Evolutionary conservation across 2,329 filamentous ascomycete genomes (phyloP), one percentile per base, ranked within the genome.

Genomic region (Curvularia verruculosa): DNA sequence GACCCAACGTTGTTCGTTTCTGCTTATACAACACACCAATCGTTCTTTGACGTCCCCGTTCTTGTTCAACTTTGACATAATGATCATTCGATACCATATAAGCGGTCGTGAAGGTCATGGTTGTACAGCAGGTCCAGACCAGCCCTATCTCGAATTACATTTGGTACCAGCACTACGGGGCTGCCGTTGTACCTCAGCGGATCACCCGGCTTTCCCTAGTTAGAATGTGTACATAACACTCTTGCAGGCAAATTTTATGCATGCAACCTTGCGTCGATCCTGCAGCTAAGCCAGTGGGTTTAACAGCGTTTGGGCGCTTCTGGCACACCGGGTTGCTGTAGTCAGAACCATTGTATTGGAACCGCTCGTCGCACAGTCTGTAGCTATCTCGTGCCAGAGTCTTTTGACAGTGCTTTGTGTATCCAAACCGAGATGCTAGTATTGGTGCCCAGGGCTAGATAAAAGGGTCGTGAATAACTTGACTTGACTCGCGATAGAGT

Each of bases 111-210:
- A 13, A 21, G 34, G n/a, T 21, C 10, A 26, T 36, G 28, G 34
- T 19, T 3, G 53, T 56, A 36, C 41, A 40, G 39, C 41, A 36
- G 28, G 41, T 39, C 39, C 53, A 40, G 34, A 34, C 40, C 18
- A 23, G 26, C 26, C 48, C 19, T 29, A 26, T 10, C 24, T 13
- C 37, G 28, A 19, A 29, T 41, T 31, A 55, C n/a, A 5, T 19
- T 40, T 56, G 34, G 15, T 39, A 29, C 43, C 36, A 34, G 36
- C 18, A 19, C n/a, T 41, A 45, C 15, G 41, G 48, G 13, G 26
- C 52, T 39, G 24, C 34, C n/a, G 48, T 56, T 52, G 48, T 23
- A 44, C 31, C 34, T 52, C n/a, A 24, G 24, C 26, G 34, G 40
- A 55, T 40, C 31, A 31, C 18, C 47, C 34, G 40, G 5, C 19